phyloP scores from a whole-genome alignment of 2,329 filamentous ascomycete genomes.

The Fusarium dlaminii region DNA sequence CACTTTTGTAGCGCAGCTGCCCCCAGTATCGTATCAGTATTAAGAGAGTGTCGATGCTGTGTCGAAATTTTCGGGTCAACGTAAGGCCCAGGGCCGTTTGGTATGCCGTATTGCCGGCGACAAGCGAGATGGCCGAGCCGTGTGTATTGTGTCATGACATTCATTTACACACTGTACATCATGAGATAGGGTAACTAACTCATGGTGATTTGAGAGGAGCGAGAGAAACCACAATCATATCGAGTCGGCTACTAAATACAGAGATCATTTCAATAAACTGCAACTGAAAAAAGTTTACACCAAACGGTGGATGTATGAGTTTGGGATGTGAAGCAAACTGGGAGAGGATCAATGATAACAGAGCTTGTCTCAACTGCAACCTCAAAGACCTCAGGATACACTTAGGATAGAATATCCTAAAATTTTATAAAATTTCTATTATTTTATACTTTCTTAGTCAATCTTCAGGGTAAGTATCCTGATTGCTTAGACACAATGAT shows the following conservation, averaged over 20 bases:
- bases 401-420: too few species aligned
- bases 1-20: slow-evolving; percentile 43
- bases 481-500: background rate
- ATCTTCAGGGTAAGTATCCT: background rate
- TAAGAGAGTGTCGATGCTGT: slow-evolving; percentile 6
- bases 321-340: background rate
- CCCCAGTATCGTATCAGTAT: slow-evolving; percentile 12
- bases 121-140: slow-evolving; percentile 39
- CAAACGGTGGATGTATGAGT: background rate
- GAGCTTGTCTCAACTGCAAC: background rate
- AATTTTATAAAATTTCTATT: background rate
- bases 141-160: slow-evolving; percentile 28
- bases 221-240: background rate
- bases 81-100: slow-evolving; percentile 10
- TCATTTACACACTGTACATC: slow-evolving; percentile 26
- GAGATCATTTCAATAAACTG: background rate
- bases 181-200: slow-evolving; percentile 16
- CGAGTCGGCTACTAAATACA: background rate
- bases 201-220: background rate
- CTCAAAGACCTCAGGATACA: background rate
- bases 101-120: slow-evolving; percentile 34
- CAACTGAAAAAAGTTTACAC: fast-evolving
- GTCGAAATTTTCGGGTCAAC: slow-evolving; percentile 38
- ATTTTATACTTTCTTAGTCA: background rate
- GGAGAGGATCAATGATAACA: background rate